Percentiles rank a stretch among this genome's conserved stretches.
These are phyloP conservation scores for Teunomyces pallodes DNA, from an alignment of 805 yeast species.

Conservation along the genomic window DNA sequence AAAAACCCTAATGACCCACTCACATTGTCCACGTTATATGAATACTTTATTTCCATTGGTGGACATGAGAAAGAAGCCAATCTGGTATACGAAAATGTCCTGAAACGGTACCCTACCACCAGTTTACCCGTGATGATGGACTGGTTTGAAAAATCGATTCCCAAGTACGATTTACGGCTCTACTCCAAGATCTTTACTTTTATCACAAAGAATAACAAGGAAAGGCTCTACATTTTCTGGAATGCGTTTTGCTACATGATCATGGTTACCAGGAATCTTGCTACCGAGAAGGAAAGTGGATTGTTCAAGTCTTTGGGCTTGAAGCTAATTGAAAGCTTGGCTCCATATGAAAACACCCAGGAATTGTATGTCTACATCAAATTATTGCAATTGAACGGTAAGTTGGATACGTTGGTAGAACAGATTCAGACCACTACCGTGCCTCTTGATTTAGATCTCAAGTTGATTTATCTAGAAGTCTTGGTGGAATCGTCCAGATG, in stretches of 20 bases:
- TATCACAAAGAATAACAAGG: conserved; percentile 29
- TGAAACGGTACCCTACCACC: conserved; percentile 53
- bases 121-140: conserved; percentile 42
- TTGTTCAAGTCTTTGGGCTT: conserved; percentile 62
- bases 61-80: conserved; percentile 31
- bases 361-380: conserved; percentile 61
- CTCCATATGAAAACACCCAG: conserved; percentile 56
- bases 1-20: conserved; percentile 54
- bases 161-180: conserved; percentile 45
- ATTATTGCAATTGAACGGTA: conserved; percentile 33
- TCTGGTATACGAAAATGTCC: conserved; percentile 55
- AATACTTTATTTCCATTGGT: conserved; percentile 32
- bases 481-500: conserved; percentile 43
- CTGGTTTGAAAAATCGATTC: conserved; percentile 59
- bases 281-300: conserved; percentile 43
- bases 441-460: conserved; percentile 58
- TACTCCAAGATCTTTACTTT: conserved; percentile 53
- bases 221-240: conserved; percentile 45
- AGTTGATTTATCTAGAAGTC: conserved; percentile 49
- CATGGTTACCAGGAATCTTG: conserved; percentile 29
- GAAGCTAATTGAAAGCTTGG: conserved; percentile 50
- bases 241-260: conserved; percentile 54
- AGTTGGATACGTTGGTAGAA: conserved; percentile 1
- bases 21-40: conserved; percentile 48
- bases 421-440: not conserved